Evolutionary conservation across 1,284 basidiomycete genomes (phyloP).

Genomic region (Austroboletus rostrupii): DNA sequence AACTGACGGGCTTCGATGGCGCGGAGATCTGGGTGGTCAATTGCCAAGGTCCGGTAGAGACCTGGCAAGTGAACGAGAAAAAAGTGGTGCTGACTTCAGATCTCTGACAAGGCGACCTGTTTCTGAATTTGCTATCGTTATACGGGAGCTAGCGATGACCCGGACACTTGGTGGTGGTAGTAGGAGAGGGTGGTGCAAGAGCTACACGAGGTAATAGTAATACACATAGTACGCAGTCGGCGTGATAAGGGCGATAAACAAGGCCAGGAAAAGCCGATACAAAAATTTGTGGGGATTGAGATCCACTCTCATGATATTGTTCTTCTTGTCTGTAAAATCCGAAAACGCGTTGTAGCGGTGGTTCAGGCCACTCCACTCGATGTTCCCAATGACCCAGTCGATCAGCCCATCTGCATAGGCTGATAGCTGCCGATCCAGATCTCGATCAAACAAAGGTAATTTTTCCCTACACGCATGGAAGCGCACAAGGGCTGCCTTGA

Average conservation of each 20-base stretch:
- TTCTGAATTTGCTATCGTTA: too few relatives aligned
- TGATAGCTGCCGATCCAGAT: slow-evolving; percentile 17
- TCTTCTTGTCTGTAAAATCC: slow-evolving; percentile 22
- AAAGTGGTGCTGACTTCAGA: slow-evolving; percentile 30
- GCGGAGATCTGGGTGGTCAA: slow-evolving; percentile 58
- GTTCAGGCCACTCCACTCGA: slow-evolving; percentile 28
- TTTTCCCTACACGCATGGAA: slow-evolving; percentile 19
- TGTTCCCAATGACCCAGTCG: slow-evolving; percentile 26
- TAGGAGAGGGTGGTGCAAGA: background rate
- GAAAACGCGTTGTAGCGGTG: slow-evolving; percentile 26
- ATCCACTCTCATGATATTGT: slow-evolving; percentile 18
- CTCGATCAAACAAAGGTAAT: slow-evolving; percentile 17
- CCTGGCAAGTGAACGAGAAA: slow-evolving; percentile 50
- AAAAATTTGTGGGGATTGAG: slow-evolving; percentile 3
- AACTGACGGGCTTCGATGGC: slow-evolving; percentile 44
- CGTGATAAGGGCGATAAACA: slow-evolving; percentile 8
- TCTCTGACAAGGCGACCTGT: background rate
- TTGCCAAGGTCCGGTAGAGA: slow-evolving; percentile 60
- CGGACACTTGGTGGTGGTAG: background rate
- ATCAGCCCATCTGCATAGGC: slow-evolving; percentile 27
- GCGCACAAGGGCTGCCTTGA: slow-evolving; percentile 17
- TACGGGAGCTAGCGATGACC: background rate
- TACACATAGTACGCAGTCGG: background rate
- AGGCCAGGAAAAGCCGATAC: slow-evolving; percentile 5
- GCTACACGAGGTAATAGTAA: slow-evolving; percentile 5